Percentiles rank a stretch among this genome's conserved stretches.
These are phyloP conservation scores for Cyberlindnera saturnus DNA, from an alignment of 805 yeast genomes.

Conservation along the genomic window DNA sequence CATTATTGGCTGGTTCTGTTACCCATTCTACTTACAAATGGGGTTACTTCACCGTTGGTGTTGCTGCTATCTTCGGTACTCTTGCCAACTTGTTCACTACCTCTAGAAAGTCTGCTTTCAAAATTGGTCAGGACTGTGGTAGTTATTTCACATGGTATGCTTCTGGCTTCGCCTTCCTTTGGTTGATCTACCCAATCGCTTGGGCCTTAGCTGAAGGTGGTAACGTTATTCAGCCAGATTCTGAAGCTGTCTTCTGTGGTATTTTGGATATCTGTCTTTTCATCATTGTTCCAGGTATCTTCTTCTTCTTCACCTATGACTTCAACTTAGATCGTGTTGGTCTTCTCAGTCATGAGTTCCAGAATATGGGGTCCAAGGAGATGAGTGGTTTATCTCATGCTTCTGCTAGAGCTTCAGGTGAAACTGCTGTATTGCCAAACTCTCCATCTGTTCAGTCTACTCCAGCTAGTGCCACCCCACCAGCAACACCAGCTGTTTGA, in stretches of 20 bases:
- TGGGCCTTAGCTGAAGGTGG: conserved; percentile 55
- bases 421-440: conserved; percentile 19
- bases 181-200: conserved; percentile 17
- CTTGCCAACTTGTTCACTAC: conserved; percentile 16
- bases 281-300: conserved; percentile 33
- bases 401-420: conserved; percentile 28
- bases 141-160: conserved; percentile 29
- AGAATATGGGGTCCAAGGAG: conserved; percentile 10
- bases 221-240: conserved; percentile 45
- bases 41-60: conserved; percentile 52
- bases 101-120: conserved; percentile 4
- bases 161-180: conserved; percentile 33
- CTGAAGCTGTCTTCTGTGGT: conserved; percentile 50
- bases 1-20: conserved; percentile 49
- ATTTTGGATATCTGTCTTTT: conserved; percentile 40
- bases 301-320: conserved; percentile 16
- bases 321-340: conserved; percentile 8
- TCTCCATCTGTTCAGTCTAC: neutral
- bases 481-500: no score
- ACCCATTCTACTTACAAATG: conserved; percentile 54
- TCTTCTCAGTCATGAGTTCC: conserved; percentile 5
- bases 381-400: conserved; percentile 1
- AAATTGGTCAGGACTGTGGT: conserved; percentile 8
- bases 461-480: neutral
- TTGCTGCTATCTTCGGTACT: conserved; percentile 22